These are phyloP conservation scores for Ganoderma meredithae DNA, from an alignment of 1,284 basidiomycete species.

Conservation along the genomic window DNA sequence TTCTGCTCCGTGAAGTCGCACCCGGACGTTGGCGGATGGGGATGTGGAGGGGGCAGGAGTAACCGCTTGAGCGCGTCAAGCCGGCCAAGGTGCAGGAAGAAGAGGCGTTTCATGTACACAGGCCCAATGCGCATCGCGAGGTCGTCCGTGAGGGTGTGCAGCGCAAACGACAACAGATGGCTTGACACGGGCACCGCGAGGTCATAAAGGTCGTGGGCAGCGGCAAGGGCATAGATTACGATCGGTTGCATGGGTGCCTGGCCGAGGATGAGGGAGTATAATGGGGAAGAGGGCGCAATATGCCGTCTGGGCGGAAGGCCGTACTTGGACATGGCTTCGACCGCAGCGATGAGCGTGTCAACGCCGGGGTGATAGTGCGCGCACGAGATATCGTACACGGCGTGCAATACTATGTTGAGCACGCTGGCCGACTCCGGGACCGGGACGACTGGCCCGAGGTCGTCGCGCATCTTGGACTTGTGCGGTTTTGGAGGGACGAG, in stretches of 20 bases:
- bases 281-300: conserved; percentile 38
- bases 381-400: conserved; percentile 45
- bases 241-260: conserved; percentile 46
- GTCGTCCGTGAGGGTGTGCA: conserved; percentile 45
- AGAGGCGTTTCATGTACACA: conserved; percentile 47
- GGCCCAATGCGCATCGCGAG: conserved; percentile 45
- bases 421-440: conserved; percentile 43
- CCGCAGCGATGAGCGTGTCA: conserved; percentile 42
- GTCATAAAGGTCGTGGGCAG: conserved; percentile 42
- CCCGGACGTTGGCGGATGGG: conserved; percentile 44
- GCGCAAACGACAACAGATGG: conserved; percentile 45
- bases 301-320: conserved; percentile 39
- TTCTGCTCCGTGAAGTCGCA: conserved; percentile 50
- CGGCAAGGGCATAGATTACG: conserved; percentile 46
- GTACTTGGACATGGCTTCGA: conserved; percentile 43
- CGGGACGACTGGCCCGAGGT: conserved; percentile 42
- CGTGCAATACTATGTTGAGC: conserved; percentile 48
- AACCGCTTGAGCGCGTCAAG: conserved; percentile 49
- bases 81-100: conserved; percentile 51
- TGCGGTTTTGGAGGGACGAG: conserved; percentile 39
- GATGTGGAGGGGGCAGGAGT: conserved; percentile 46
- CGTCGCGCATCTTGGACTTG: conserved; percentile 31
- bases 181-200: conserved; percentile 47
- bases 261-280: conserved; percentile 43
- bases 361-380: conserved; percentile 45